Conservation (phyloP, 441 rosid species). For the Erodium texanum region DNA sequence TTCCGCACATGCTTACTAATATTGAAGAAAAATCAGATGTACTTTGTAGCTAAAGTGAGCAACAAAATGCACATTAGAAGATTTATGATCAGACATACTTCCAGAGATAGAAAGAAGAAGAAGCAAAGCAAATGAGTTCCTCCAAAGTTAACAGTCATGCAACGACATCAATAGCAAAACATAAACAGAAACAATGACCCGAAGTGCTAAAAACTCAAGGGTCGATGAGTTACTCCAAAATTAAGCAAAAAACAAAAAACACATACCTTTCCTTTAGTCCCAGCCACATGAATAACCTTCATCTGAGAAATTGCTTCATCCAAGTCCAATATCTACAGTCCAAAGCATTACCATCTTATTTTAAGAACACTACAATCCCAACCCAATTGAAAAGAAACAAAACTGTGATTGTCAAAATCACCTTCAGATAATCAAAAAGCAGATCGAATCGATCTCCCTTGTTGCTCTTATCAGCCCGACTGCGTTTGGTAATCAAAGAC, state of each 20-base stretch:
- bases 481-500: slow-evolving; percentile 75
- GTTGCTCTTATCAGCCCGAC: slow-evolving; percentile 79
- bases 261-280: slow-evolving; percentile 91
- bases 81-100: not conserved
- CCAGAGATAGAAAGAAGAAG: not conserved
- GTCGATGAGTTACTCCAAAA: not conserved
- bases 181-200: not conserved
- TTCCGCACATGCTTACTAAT: not conserved
- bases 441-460: slow-evolving; percentile 72
- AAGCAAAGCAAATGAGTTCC: not conserved
- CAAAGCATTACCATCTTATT: not conserved
- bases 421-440: slow-evolving; percentile 78
- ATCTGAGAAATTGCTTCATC: slow-evolving; percentile 63
- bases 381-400: slow-evolving; percentile 7
- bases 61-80: not conserved
- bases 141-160: not conserved
- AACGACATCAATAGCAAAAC: not conserved
- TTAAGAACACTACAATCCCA: not conserved
- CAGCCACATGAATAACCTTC: slow-evolving; percentile 93
- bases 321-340: slow-evolving; percentile 57
- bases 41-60: not conserved
- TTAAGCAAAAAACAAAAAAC: not conserved
- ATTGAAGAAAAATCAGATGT: not conserved
- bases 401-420: slow-evolving; percentile 3
- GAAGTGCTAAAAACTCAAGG: not conserved